Evolutionary conservation across 202 grass and related monocot species (phyloP), one percentile per base, ranked within the genome.

Genomic region (Cymbopogon flexuosus): DNA sequence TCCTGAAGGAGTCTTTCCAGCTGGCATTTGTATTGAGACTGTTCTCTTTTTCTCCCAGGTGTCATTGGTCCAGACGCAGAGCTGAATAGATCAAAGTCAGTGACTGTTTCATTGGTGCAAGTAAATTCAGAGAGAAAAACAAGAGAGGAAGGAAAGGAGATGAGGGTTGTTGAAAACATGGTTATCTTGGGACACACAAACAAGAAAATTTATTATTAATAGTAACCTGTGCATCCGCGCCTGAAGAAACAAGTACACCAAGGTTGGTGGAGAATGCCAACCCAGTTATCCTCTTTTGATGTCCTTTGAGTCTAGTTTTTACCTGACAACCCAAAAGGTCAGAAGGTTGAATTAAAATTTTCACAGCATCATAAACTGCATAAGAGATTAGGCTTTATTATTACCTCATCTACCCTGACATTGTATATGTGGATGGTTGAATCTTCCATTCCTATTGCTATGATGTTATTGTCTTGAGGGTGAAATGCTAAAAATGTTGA

Each of bases 371-470:
- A 69, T 51, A 69, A 62, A 63, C 41, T 42, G 23, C 14, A 34
- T 58, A 31, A 83, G 19, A 14, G 3, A 24, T 73, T 60, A 61
- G n/a, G 49, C 15, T 42, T 61, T 72, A 27, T 27, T 3, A 42
- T 27, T 92, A 94, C 94, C 94, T 94, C 91, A 81, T 97, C 94
- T 72, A 97, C 94, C 84, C 91, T 88, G 66, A 97, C 94, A 89
- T 97, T 94, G 87, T 97, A 97, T 79, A 97, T 97, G 78, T 97
- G 89, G 80, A 97, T 97, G 64, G 91, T 94, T 87, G 94, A 97
- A 90, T 97, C 94, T 85, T 97, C 94, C 94, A 97, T 97, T 92
- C 94, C 94, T 76, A 94, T 94, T 81, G 94, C 94, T 87, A 97
- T 89, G 58, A 97, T 97, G 74, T 97, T 97, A 80, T 97, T 97